A percentile compares a stretch with the other conserved stretches of the same genome.
phyloP scores from a whole-genome alignment of 1,139 yeast species.

The Yamadazyma friedrichii region DNA sequence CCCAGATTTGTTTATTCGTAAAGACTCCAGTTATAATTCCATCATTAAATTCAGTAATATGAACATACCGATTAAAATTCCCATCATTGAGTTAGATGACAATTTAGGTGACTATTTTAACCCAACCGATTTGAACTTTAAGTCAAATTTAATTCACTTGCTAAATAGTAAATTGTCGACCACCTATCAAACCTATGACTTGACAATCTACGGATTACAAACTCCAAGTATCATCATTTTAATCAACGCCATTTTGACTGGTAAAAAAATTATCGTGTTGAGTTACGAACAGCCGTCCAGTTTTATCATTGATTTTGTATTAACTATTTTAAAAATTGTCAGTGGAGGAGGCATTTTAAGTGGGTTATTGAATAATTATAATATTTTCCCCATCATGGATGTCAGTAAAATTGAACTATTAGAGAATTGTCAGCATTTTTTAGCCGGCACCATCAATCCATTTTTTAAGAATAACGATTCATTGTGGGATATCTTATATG shows the following conservation, averaged over 20 bases:
- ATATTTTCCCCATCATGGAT: constrained; percentile 62
- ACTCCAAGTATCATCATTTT: constrained; percentile 60
- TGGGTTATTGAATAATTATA: constrained; percentile 45
- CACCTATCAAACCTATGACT: constrained; percentile 31
- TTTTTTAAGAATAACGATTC: constrained; percentile 58
- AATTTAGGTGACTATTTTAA: constrained; percentile 46
- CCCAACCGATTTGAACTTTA: constrained; percentile 46
- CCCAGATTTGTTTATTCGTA: constrained; percentile 38
- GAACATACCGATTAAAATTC: constrained; percentile 46
- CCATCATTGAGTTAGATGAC: constrained; percentile 43
- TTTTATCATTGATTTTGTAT: constrained; percentile 53
- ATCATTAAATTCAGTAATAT: constrained; percentile 35
- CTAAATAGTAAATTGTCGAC: constrained; percentile 34
- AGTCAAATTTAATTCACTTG: constrained; percentile 40
- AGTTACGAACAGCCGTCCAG: constrained; percentile 58
- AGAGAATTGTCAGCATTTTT: constrained; percentile 50
- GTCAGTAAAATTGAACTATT: constrained; percentile 59
- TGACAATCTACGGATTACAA: constrained; percentile 53
- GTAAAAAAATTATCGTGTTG: constrained; percentile 52
- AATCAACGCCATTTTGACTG: constrained; percentile 58
- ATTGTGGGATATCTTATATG: constrained; percentile 60
- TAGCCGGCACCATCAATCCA: constrained; percentile 70
- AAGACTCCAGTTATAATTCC: constrained; percentile 45
- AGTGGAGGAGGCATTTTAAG: constrained; percentile 60
- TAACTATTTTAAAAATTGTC: constrained; percentile 52